phyloP scores from a whole-genome alignment of 2,329 filamentous ascomycete species.

The Gnomoniopsis sp. region DNA sequence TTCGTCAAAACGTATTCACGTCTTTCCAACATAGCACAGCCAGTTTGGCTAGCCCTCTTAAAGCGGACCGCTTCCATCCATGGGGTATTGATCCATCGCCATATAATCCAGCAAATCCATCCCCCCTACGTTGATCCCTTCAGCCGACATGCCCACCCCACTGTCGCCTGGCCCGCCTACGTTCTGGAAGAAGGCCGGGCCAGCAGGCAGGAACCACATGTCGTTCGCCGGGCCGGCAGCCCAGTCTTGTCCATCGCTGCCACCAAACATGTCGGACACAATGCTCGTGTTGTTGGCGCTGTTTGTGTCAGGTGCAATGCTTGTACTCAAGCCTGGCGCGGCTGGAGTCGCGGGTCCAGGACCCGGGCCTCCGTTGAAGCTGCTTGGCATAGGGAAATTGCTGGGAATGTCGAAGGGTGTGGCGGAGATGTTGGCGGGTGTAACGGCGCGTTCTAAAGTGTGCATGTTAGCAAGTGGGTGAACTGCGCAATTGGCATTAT shows the following conservation, averaged over 20 bases:
- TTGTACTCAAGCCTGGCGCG: slow-evolving; percentile 22
- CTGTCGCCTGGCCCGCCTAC: slow-evolving; percentile 49
- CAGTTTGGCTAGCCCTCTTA: background rate
- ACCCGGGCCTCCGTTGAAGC: slow-evolving; percentile 28
- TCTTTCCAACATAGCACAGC: too few relatives aligned
- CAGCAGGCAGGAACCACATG: slow-evolving; percentile 66
- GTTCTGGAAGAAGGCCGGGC: slow-evolving; percentile 63
- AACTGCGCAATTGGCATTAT: too few relatives aligned
- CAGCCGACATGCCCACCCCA: slow-evolving; percentile 60
- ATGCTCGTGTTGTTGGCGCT: slow-evolving; percentile 25
- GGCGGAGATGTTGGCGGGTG: slow-evolving; percentile 55
- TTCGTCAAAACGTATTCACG: background rate
- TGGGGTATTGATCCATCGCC: slow-evolving; percentile 54
- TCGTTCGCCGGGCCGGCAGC: slow-evolving; percentile 48
- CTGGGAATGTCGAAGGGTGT: slow-evolving; percentile 60
- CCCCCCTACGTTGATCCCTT: slow-evolving; percentile 64
- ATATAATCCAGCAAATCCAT: slow-evolving; percentile 66
- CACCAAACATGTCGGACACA: slow-evolving; percentile 36
- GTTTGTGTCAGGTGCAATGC: slow-evolving; percentile 30
- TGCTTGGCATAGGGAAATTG: slow-evolving; percentile 51
- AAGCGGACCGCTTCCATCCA: slow-evolving; percentile 19
- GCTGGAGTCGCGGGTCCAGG: slow-evolving; percentile 46
- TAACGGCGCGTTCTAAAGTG: slow-evolving; percentile 35
- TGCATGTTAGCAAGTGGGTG: background rate
- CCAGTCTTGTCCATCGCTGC: slow-evolving; percentile 45